Percentiles rank a stretch among this genome's conserved stretches.
phyloP scores from a whole-genome alignment of 331 rosid species.

The Ulmus americana region DNA sequence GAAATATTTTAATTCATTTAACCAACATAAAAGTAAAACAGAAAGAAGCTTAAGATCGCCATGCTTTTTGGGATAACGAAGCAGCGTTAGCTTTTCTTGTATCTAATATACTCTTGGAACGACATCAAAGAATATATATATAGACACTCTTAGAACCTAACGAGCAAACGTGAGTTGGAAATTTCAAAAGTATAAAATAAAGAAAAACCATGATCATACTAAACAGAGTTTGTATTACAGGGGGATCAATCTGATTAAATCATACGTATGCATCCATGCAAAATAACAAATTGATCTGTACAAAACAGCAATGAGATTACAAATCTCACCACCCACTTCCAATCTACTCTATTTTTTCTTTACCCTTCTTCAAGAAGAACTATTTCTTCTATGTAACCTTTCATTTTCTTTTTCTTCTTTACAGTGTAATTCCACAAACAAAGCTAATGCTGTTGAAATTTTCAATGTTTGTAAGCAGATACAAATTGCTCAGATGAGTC shows the following conservation, averaged over 20 bases:
- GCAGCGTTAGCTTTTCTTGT: no score
- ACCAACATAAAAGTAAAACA: no score
- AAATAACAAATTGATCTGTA: constrained; percentile 42
- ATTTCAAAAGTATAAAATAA: no score
- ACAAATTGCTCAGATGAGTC: constrained; percentile 22
- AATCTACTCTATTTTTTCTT: constrained; percentile 25
- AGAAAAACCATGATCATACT: no score
- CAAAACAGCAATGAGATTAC: constrained; percentile 40
- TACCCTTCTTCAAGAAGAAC: constrained; percentile 27
- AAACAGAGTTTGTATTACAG: no score
- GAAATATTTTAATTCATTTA: no score
- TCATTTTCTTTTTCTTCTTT: constrained; percentile 24
- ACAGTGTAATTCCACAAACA: constrained; percentile 39
- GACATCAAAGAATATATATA: no score
- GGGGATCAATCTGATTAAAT: neutral
- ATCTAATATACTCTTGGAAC: no score
- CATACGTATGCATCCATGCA: constrained; percentile 35
- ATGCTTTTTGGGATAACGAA: no score
- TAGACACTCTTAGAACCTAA: no score
- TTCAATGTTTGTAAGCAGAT: constrained; percentile 27
- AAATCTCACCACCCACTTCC: constrained; percentile 18
- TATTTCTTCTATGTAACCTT: constrained; percentile 39
- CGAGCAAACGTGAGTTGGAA: no score
- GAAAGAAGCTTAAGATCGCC: no score
- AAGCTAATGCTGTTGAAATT: constrained; percentile 37